Evolutionary conservation across 768 basidiomycete genomes (phyloP).

Genomic region (Cubamyces sp.): DNA sequence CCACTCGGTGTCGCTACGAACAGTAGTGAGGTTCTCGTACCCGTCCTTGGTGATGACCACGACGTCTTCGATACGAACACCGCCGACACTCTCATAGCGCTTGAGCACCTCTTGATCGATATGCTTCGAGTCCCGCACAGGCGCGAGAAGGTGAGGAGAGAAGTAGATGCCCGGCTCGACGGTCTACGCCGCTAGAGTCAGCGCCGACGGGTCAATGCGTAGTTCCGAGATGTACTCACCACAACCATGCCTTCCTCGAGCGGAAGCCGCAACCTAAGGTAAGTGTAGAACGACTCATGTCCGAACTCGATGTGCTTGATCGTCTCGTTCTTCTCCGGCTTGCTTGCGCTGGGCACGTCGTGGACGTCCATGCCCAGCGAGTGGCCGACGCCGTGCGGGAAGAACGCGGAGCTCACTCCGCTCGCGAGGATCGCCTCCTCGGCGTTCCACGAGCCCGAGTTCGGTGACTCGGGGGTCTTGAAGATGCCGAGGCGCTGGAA

Average conservation of each 20-base stretch:
- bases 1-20: conserved; percentile 81
- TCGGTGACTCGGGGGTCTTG: conserved; percentile 53
- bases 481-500: conserved; percentile 89
- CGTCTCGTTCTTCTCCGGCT: conserved; percentile 61
- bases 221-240: conserved; percentile 47
- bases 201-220: neutral
- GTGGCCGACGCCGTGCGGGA: conserved; percentile 93
- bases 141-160: conserved; percentile 73
- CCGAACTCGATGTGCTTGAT: conserved; percentile 40
- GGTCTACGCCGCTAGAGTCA: conserved; percentile 52
- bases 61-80: conserved; percentile 93
- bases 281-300: conserved; percentile 74
- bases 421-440: conserved; percentile 73
- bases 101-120: conserved; percentile 73
- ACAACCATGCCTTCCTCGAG: conserved; percentile 84
- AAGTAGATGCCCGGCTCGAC: conserved; percentile 93
- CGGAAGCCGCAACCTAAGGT: conserved; percentile 77
- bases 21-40: conserved; percentile 84
- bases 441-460: conserved; percentile 59
- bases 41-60: conserved; percentile 76
- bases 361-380: conserved; percentile 94
- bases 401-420: conserved; percentile 84
- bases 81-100: conserved; percentile 82
- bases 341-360: conserved; percentile 84
- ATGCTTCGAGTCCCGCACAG: conserved; percentile 62